These are phyloP conservation scores for Trichoderma afroharzianum DNA, from an alignment of 2,329 filamentous ascomycete genomes.

Conservation along the genomic window DNA sequence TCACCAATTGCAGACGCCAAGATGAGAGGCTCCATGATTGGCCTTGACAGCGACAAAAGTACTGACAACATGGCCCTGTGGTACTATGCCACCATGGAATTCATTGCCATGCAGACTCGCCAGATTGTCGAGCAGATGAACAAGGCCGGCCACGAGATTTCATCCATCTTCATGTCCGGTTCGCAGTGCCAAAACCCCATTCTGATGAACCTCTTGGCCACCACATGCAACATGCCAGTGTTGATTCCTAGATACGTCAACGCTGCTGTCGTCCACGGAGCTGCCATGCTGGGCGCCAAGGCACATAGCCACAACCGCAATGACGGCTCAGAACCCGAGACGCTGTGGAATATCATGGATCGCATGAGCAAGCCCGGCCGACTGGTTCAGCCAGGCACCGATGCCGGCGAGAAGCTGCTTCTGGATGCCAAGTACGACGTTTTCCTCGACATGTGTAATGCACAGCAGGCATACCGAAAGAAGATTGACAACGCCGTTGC, in stretches of 20 bases:
- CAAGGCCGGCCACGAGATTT: slow-evolving; percentile 77
- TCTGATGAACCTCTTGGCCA: slow-evolving; percentile 86
- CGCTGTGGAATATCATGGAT: slow-evolving; percentile 96
- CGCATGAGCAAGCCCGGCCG: slow-evolving; percentile 92
- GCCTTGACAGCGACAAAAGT: slow-evolving; percentile 80
- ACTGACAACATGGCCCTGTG: slow-evolving; percentile 83
- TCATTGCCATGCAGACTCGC: slow-evolving; percentile 93
- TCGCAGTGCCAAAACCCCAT: slow-evolving; percentile 95
- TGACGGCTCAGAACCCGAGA: slow-evolving; percentile 67
- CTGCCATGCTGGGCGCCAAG: slow-evolving; percentile 96
- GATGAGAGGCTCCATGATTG: slow-evolving; percentile 89
- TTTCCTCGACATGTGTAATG: slow-evolving; percentile 88
- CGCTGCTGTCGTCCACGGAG: slow-evolving; percentile 94
- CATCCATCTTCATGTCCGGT: slow-evolving; percentile 97
- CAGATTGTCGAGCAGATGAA: slow-evolving; percentile 98
- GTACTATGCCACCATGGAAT: slow-evolving; percentile 97
- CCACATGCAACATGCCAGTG: slow-evolving; percentile 87
- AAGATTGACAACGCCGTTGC: slow-evolving; percentile 65
- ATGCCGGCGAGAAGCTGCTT: slow-evolving; percentile 72
- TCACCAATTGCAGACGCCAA: slow-evolving; percentile 87
- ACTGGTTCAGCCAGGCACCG: slow-evolving; percentile 69
- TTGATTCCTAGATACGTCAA: slow-evolving; percentile 91
- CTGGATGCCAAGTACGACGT: slow-evolving; percentile 88
- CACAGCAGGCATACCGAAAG: slow-evolving; percentile 77
- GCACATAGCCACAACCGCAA: slow-evolving; percentile 79